Evolutionary conservation across 768 basidiomycete genomes (phyloP).

Genomic region (Trametes meyenii): DNA sequence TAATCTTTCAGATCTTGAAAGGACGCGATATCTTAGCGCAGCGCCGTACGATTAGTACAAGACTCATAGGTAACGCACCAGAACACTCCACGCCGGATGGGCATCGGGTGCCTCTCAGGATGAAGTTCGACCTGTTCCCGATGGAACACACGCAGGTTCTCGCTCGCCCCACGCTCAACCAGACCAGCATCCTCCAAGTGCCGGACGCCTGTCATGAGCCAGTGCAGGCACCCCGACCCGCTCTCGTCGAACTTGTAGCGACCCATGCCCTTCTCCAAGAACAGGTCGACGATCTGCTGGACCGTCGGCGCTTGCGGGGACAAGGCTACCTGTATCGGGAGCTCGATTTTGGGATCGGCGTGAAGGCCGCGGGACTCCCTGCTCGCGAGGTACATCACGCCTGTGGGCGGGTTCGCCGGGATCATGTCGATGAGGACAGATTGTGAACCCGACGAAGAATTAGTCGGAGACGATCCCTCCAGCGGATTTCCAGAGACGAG

Average conservation of each 20-base stretch:
- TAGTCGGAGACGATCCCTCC: background rate
- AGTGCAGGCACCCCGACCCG: slow-evolving; percentile 2
- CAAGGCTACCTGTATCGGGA: background rate
- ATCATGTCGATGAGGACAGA: slow-evolving; percentile 7
- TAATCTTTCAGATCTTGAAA: too few species aligned
- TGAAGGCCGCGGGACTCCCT: background rate
- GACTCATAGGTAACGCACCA: background rate
- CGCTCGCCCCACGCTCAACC: background rate
- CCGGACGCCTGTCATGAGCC: background rate
- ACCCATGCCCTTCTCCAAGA: background rate
- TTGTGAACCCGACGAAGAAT: background rate
- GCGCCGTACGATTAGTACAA: too few species aligned
- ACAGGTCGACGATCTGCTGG: slow-evolving; percentile 7
- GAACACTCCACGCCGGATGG: background rate
- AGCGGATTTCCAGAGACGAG: too few species aligned
- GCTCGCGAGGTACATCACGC: background rate
- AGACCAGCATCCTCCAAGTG: slow-evolving; percentile 1
- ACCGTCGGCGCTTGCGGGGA: background rate
- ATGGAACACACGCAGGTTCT: background rate
- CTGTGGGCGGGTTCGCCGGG: slow-evolving; percentile 4
- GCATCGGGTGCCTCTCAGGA: slow-evolving; percentile 10
- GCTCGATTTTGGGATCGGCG: background rate
- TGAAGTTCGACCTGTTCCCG: background rate
- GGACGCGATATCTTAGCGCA: too few species aligned
- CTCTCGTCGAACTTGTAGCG: slow-evolving; percentile 11